Evolutionary conservation across 2,329 filamentous ascomycete genomes (phyloP), one percentile per base, ranked within the genome.

Genomic region (Penicillium sp.): DNA sequence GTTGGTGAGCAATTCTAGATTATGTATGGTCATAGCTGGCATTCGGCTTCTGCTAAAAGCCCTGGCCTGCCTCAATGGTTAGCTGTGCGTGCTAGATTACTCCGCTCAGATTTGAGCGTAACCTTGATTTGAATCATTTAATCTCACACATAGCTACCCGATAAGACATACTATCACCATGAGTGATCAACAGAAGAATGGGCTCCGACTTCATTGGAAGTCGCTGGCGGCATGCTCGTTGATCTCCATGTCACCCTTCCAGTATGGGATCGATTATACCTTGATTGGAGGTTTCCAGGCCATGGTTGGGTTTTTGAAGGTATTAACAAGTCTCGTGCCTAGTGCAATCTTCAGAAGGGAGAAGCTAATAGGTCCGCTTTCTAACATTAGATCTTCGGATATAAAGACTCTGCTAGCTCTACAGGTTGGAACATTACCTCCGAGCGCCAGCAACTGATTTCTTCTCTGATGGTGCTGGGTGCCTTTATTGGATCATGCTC

Each of bases 401-500:
- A 66, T 27, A 35, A 44, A 22, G 63, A 63, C 19, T 57, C 63
- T 5, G 57, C 45, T 1, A 68, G 62, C 10, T 52, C 69, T 1
- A 64, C 68, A 9, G 73, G 73, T 29, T 74, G 68, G 64, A 75
- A 74, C 55, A 69, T 75, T 26, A 52, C 63, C 5, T 59, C 76
- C 13, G 73, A 73, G 47, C 67, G 76, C n/a, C 77, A 79, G 52
- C 75, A 79, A 59, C 67, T 79, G 39, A 78, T 79, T 52, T 76
- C 75, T 5, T 79, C 76, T 14, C 67, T 79, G 24, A 79, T 79
- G 77, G 78, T 74, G 1, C 65, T 79, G 6, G 77, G 77, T n/a
- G 77, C 77, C 13, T 78, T 79, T 57, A 67, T 78, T 52, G 75
- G 73, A 56, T 76, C 77, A 41, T 72, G 68, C 26, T 70, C 67